Conservation (phyloP, 495 filamentous ascomycete genomes). For the Tuber microsphaerosporum region DNA sequence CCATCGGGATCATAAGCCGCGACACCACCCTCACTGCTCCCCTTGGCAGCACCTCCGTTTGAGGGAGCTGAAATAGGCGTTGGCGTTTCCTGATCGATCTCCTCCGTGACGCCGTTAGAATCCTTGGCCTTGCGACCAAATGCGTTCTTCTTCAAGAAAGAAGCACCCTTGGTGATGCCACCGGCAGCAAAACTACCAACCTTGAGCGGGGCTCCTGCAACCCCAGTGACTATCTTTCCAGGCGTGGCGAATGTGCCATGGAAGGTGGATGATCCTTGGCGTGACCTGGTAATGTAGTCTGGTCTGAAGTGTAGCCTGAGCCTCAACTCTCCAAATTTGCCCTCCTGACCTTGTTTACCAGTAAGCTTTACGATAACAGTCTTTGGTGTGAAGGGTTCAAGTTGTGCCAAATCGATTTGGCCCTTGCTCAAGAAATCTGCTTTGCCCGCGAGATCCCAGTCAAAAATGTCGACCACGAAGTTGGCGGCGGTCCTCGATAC, state of each 20-base stretch:
- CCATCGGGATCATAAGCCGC: constrained; percentile 21
- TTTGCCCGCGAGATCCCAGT: constrained; percentile 89
- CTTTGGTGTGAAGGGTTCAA: constrained; percentile 76
- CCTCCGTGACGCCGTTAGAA: constrained; percentile 26
- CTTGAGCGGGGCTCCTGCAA: constrained; percentile 80
- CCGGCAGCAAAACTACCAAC: constrained; percentile 68
- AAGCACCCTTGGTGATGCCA: constrained; percentile 78
- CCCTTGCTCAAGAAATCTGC: constrained; percentile 75
- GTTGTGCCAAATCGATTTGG: constrained; percentile 66
- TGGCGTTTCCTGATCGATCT: constrained; percentile 21
- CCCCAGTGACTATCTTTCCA: constrained; percentile 77
- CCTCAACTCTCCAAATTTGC: constrained; percentile 76
- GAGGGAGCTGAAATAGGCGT: constrained; percentile 4
- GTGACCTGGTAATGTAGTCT: constrained; percentile 76
- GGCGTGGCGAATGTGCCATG: constrained; percentile 82
- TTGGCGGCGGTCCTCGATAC: constrained; percentile 76
- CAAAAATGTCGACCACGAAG: constrained; percentile 76
- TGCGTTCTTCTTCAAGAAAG: constrained; percentile 65
- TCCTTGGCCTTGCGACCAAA: constrained; percentile 63
- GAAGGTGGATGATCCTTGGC: constrained; percentile 89
- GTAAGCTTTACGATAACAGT: constrained; percentile 68
- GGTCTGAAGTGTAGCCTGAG: constrained; percentile 89
- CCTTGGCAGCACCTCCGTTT: constrained; percentile 19
- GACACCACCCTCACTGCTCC: constrained; percentile 2
- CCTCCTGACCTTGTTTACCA: constrained; percentile 83